Evolutionary conservation across 257 asterid species (phyloP), one percentile per base, ranked within the genome.

Genomic region (Vinca minor): DNA sequence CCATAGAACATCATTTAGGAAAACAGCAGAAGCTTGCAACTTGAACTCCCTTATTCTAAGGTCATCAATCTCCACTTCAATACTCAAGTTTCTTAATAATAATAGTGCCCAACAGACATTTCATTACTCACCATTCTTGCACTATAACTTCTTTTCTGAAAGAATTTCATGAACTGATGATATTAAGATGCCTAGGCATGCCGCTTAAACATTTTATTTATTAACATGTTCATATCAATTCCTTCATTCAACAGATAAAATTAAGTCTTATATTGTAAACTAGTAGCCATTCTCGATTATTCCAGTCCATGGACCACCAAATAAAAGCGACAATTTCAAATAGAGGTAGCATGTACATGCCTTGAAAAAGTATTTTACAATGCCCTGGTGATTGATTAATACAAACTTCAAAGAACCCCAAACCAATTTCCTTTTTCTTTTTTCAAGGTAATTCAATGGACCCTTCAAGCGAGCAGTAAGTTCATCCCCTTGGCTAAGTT

Each of bases 1-100:
- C 65, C 52, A 57, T 47, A 77, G 38, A 38, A 34, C 25, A 11
- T 31, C 62, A 56, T 56, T 31, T 36, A 31, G n/a, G 36, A 54
- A 54, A n/a, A n/a, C n/a, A n/a, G n/a, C n/a, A n/a, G n/a, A n/a
- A n/a, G 39, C 23, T 29, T 31, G 39, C 25, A 28, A 28, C 15
- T 14, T 55, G 28, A 55, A 55, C 25, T 18, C 17, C 23, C 36
- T 29, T 6, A 55, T 55, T 8, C 36, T 15, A 31, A 55, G 21
- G 5, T 28, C 60, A 55, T 55, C 12, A 55, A 32, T 17, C 38
- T 34, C 38, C 38, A 34, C 38, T 5, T 8, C 36, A 23, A 28
- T 25, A 28, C 28, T 9, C 0, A 5, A 13, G 13, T 45, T 17
- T 21, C 31, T 26, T 58, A 2, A 31, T 58, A 32, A 5, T 34